These are phyloP conservation scores for Phoma sp. DNA, from an alignment of 2,329 filamentous ascomycete species.

Conservation along the genomic window DNA sequence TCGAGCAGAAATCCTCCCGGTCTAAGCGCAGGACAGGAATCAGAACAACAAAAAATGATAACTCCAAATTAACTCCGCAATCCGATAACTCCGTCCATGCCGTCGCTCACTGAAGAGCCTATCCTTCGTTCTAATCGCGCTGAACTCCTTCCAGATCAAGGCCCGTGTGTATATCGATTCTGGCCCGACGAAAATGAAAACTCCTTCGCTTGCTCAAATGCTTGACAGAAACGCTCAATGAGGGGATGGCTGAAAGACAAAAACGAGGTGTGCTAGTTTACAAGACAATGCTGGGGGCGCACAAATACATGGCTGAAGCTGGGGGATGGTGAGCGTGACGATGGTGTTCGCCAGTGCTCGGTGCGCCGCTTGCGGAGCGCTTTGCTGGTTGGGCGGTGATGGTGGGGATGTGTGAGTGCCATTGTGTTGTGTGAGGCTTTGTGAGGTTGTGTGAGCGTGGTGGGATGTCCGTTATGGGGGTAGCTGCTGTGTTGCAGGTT, in stretches of 20 bases:
- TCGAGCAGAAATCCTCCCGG: neutral
- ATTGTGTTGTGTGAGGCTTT: neutral
- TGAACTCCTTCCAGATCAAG: neutral
- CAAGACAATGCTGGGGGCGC: neutral
- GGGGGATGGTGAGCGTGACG: neutral
- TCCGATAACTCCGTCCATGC: conserved; percentile 1
- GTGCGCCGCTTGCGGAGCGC: conserved; percentile 33
- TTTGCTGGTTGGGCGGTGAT: neutral
- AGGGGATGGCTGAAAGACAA: no score
- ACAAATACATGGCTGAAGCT: conserved; percentile 2
- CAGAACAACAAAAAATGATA: neutral
- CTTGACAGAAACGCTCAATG: conserved; percentile 9
- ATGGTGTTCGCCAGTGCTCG: conserved; percentile 33
- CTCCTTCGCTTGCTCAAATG: conserved; percentile 26
- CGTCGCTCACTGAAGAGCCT: conserved; percentile 27
- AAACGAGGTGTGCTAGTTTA: no score
- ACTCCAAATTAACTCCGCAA: no score
- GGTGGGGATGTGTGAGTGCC: neutral
- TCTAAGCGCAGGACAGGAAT: neutral
- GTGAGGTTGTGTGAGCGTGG: neutral
- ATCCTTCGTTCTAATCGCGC: neutral
- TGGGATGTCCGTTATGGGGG: neutral
- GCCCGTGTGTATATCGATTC: neutral
- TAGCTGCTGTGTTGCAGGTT: neutral
- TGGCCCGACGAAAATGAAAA: neutral